A percentile compares a stretch with the other conserved stretches of the same genome.
phyloP scores from a whole-genome alignment of 2,329 filamentous ascomycete genomes.

The Botryotinia calthae region DNA sequence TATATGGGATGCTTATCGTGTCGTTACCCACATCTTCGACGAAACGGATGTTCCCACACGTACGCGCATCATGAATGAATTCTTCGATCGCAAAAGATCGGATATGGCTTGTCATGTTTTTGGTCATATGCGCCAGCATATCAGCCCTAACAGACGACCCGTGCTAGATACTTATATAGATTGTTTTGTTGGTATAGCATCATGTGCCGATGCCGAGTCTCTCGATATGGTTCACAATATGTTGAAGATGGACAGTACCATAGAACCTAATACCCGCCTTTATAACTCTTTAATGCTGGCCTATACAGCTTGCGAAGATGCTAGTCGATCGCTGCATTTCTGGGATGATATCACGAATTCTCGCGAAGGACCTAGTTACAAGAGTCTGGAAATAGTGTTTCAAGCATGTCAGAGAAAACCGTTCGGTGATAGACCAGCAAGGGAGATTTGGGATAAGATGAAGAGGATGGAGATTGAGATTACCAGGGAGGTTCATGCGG shows the following conservation, averaged over 20 bases:
- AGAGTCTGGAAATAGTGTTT: conserved; percentile 77
- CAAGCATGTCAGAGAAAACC: conserved; percentile 67
- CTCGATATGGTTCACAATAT: conserved; percentile 83
- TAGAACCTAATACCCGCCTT: conserved; percentile 73
- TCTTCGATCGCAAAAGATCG: conserved; percentile 72
- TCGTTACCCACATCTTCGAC: conserved; percentile 63
- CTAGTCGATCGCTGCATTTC: conserved; percentile 67
- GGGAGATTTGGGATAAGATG: conserved; percentile 69
- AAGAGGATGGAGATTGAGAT: conserved; percentile 75
- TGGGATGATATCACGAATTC: conserved; percentile 83
- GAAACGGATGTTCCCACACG: conserved; percentile 65
- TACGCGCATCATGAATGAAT: conserved; percentile 72
- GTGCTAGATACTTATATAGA: conserved; percentile 71
- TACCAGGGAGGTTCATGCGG: conserved; percentile 68
- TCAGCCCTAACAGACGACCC: conserved; percentile 61
- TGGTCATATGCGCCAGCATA: conserved; percentile 86
- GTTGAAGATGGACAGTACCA: conserved; percentile 83
- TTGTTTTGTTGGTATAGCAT: conserved; percentile 73
- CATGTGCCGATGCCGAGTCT: conserved; percentile 57
- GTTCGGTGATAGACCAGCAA: conserved; percentile 57
- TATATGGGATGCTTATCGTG: conserved; percentile 63
- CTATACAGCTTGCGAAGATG: conserved; percentile 67
- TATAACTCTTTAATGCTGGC: conserved; percentile 86
- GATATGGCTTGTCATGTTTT: conserved; percentile 88
- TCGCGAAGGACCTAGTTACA: conserved; percentile 81